These are phyloP conservation scores for Thelephora ganbajun DNA, from an alignment of 768 basidiomycete species.

Conservation along the genomic window DNA sequence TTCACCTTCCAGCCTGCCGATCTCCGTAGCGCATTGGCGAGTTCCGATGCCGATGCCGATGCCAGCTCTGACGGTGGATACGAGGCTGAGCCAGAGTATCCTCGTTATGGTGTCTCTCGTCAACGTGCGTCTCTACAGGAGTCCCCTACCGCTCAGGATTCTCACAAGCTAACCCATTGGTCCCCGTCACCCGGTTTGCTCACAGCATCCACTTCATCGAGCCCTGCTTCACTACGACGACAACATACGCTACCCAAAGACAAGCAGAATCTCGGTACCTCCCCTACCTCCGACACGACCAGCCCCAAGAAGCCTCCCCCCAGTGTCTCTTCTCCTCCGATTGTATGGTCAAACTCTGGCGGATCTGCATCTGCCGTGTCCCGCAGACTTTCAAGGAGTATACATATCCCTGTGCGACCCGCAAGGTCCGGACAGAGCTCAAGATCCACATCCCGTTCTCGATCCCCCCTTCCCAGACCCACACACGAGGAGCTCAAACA, in stretches of 20 bases:
- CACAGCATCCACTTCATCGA: constrained; percentile 54
- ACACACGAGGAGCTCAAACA: constrained; percentile 46
- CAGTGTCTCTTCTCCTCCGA: constrained; percentile 22
- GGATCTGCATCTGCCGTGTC: constrained; percentile 24
- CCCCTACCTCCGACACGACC: constrained; percentile 50
- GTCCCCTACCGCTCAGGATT: constrained; percentile 14
- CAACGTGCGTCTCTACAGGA: constrained; percentile 59
- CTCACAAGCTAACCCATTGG: constrained; percentile 36
- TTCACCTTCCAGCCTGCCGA: constrained; percentile 47
- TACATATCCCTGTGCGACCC: constrained; percentile 59
- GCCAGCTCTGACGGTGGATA: constrained; percentile 74
- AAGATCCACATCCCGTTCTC: constrained; percentile 87
- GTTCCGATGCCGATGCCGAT: constrained; percentile 63
- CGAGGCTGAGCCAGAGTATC: constrained; percentile 59
- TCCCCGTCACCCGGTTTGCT: constrained; percentile 40
- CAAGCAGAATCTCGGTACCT: constrained; percentile 40
- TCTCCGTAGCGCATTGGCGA: constrained; percentile 38
- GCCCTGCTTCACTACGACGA: constrained; percentile 56
- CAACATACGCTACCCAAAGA: constrained; percentile 59
- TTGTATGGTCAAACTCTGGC: constrained; percentile 34
- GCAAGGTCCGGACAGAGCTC: constrained; percentile 72
- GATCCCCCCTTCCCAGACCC: constrained; percentile 77
- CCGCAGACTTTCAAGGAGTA: constrained; percentile 73
- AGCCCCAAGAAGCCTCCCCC: constrained; percentile 47
- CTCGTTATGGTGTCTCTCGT: constrained; percentile 39